Base-by-base conservation (phyloP, 139 green algal species). In the Gonium pectorale region DNA sequence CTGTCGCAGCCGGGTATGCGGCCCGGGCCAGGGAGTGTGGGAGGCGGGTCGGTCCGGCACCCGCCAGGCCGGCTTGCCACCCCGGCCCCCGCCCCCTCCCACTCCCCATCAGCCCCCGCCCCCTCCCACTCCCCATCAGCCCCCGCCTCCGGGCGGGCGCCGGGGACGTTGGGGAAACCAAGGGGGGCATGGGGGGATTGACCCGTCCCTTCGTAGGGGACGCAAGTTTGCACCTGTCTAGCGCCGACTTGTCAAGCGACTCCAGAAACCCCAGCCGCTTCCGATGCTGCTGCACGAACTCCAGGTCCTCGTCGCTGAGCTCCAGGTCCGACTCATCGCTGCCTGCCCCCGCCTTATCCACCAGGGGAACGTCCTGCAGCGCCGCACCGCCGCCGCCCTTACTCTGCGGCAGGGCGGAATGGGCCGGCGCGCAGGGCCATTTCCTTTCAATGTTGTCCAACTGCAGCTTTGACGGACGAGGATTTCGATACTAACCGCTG, bases 281-380 rank as follows among this genome's bases (percentile, higher is more conserved):
- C 2, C 37, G 52, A 15, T 93, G 85, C 80, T 92, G 43, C 41
- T 90, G 27, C 62, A 96, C 90, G 71, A 95, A 95, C 31, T 92
- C 81, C 27, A 92, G 21, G 72, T 96, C 93, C 33, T 94, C 92
- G 0, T 94, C 91, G 44, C 85, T 89, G 2, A 95, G 31, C 3
- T 92, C 81, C 46, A 86, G 37, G 33, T 92, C 89, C 8, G 62
- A 73, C 1, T 21, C 77, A 5, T 78, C 64, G 66, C 37, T 67
- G 35, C 40, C 60, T 3, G 24, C 38, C 17, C 26, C 62, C 26
- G 67, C 35, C 24, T 44, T 51, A 35, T 31, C 59, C 6, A 83
- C 43, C 0, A 85, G 31, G 13, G 64, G 64, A 22, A 85, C 64
- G 9, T 85, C 79, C 79, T 85, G 79, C 44, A 85, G 64, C 64